phyloP scores from a whole-genome alignment of 352 stramenopile genomes.

The Halophytophthora polymorphica region DNA sequence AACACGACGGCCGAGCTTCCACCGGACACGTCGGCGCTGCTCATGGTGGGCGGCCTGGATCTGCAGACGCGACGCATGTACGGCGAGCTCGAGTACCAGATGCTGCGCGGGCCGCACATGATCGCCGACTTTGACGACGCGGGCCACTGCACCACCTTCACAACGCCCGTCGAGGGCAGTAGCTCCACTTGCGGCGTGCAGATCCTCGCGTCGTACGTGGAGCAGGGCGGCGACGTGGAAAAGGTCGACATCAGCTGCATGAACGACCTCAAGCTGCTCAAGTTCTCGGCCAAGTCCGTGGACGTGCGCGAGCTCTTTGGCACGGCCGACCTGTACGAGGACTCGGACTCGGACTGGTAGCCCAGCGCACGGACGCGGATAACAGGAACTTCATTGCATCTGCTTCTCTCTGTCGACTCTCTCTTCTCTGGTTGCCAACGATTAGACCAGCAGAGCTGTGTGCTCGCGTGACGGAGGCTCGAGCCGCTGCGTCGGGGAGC shows the following conservation, averaged over 20 bases:
- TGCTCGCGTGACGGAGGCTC: too few relatives aligned
- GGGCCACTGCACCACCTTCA: conserved; percentile 77
- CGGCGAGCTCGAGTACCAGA: conserved; percentile 47
- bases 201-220: conserved; percentile 69
- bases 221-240: conserved; percentile 43
- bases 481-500: too few relatives aligned
- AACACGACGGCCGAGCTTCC: conserved; percentile 54
- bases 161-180: conserved; percentile 45
- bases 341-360: conserved; percentile 15
- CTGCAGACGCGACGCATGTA: conserved; percentile 51
- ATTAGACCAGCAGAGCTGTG: too few relatives aligned
- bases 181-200: conserved; percentile 56
- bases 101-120: conserved; percentile 48
- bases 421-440: too few relatives aligned
- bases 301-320: conserved; percentile 40
- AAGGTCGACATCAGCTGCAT: conserved; percentile 72
- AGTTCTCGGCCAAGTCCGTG: conserved; percentile 32
- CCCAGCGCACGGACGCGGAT: conserved; percentile 1
- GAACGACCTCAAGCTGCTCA: conserved; percentile 45
- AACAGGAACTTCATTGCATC: too few relatives aligned
- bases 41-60: conserved; percentile 58
- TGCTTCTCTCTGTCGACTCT: too few relatives aligned
- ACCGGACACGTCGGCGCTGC: conserved; percentile 36
- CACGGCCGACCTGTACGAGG: conserved; percentile 35
- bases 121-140: conserved; percentile 69